Evolutionary conservation across 805 yeast species (phyloP).

Genomic region (Pichia pseudocactophila): DNA sequence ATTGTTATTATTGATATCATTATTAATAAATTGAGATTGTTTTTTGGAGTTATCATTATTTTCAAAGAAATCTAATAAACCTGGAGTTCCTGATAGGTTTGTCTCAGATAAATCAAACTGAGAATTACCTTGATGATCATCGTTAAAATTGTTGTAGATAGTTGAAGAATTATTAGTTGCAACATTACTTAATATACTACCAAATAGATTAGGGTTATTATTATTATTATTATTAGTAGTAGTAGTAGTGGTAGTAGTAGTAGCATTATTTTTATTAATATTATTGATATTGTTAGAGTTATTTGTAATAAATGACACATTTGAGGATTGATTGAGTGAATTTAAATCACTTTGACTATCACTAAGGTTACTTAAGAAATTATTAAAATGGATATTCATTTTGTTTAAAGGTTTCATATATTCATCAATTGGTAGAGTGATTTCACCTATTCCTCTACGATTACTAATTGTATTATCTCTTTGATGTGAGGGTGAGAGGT

Average conservation of each 20-base stretch:
- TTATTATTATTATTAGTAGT: neutral
- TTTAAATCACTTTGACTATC: constrained; percentile 8
- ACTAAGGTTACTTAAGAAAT: constrained; percentile 19
- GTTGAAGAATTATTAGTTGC: neutral
- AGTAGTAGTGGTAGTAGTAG: neutral
- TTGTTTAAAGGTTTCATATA: constrained; percentile 30
- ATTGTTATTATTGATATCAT: neutral
- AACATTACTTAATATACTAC: neutral
- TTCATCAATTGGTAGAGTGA: constrained; percentile 28
- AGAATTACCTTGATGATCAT: neutral
- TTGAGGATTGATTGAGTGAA: neutral
- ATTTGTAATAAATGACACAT: constrained; percentile 3
- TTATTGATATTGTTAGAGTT: neutral
- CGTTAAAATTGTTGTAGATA: neutral
- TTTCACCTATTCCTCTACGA: constrained; percentile 25
- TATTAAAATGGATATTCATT: constrained; percentile 27
- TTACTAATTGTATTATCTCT: neutral
- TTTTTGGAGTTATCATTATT: neutral
- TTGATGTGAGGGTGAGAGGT: constrained; percentile 10
- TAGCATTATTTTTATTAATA: neutral
- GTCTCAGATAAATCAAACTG: constrained; percentile 5
- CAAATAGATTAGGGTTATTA: neutral
- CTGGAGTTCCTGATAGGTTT: neutral
- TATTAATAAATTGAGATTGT: neutral
- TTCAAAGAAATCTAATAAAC: neutral